Evolutionary conservation across 2,329 filamentous ascomycete genomes (phyloP), one percentile per base, ranked within the genome.

Genomic region (Cytospora paraplurivora): DNA sequence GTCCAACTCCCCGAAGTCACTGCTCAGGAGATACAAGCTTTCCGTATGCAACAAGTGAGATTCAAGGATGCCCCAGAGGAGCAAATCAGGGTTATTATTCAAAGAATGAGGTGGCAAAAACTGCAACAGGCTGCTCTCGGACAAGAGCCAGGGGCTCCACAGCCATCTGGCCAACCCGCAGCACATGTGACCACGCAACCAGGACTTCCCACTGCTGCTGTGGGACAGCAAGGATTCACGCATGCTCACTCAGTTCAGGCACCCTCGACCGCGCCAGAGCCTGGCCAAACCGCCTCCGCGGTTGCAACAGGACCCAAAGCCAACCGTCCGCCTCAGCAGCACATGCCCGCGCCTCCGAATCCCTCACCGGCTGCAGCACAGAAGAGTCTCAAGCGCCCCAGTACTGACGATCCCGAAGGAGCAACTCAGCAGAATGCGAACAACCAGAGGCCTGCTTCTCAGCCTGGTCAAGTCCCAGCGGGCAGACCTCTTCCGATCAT

Each of bases 341-440:
- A 72, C 53, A 78, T 77, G 51, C 56, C 71, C 38, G 71, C 76
- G 35, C 71, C 73, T 37, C 72, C 75, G 5, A 76, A 76, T 52
- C 72, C 74, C 17, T 77, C 79, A 5, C 74, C 78, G 10, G 76
- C 76, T 1, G 66, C 76, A 6, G 72, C 73, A 10, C 71, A 73
- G 33, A 84, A 81, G 71, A 80, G 75, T 55, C 74, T 83, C 51
- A 85, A 86, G 74, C 80, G 83, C 1, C 75, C 81, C 4, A 82
- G 75, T 58, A 73, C 76, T 4, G 82, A 85, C 32, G 82, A 84
- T 54, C 68, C 66, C n/a, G 78, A 79, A 32, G 68, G 68, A 63
- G 47, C 67, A 51, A 55, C 67, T 50, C 56, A 76, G 71, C 58
- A 63, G 52, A 58, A 47, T 67, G 56, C 68, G 59, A 5, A 71